These are phyloP conservation scores for Auricularia heimuer DNA, from an alignment of 768 basidiomycete genomes.

Conservation along the genomic window DNA sequence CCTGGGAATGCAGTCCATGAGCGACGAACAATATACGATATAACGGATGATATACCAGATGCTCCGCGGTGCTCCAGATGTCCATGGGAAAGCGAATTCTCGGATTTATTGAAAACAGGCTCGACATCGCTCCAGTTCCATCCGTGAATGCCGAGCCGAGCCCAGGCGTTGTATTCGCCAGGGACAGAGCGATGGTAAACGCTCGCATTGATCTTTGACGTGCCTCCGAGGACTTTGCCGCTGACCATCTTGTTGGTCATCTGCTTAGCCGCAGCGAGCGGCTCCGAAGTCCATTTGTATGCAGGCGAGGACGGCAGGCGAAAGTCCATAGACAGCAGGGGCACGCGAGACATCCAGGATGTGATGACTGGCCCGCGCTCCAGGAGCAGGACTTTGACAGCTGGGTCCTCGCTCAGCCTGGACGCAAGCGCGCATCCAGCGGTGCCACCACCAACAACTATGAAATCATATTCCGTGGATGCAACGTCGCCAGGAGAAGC, in stretches of 20 bases:
- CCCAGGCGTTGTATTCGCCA: conserved; percentile 25
- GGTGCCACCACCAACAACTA: no score
- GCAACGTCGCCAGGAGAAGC: no score
- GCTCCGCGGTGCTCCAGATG: no score
- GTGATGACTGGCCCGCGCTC: no score
- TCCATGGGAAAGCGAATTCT: conserved; percentile 9
- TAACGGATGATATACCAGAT: no score
- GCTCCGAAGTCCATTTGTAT: conserved; percentile 10
- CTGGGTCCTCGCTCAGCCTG: no score
- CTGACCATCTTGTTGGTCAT: conserved; percentile 15
- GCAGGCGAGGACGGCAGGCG: conserved; percentile 16
- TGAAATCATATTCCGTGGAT: no score
- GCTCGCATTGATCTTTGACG: conserved; percentile 6
- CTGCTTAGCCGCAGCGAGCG: conserved; percentile 6
- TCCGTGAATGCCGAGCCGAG: conserved; percentile 18
- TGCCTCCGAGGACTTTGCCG: conserved; percentile 16
- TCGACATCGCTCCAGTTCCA: conserved; percentile 28
- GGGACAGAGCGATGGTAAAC: conserved; percentile 21
- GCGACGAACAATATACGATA: no score
- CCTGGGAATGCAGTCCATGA: no score
- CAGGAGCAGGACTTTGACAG: no score
- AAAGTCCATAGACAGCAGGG: conserved; percentile 23
- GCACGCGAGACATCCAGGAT: conserved; percentile 20
- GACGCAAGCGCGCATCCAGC: no score
- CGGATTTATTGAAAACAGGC: conserved; percentile 26